A percentile compares a stretch with the other conserved stretches of the same genome.
phyloP scores from a whole-genome alignment of 148 eudicot species.

The Tetragonia tetragonoides region DNA sequence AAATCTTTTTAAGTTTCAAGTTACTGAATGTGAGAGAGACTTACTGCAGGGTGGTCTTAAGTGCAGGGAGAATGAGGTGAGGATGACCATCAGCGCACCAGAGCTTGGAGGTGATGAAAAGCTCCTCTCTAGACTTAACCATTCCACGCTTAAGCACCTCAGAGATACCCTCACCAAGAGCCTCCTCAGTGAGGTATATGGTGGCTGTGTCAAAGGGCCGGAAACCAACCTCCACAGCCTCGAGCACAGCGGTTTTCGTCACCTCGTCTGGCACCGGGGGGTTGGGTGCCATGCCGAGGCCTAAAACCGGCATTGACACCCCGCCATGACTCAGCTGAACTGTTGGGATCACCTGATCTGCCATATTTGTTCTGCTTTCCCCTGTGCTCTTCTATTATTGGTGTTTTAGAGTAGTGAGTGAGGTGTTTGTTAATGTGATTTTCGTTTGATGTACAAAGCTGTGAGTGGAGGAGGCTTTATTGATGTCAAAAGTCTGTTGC shows the following conservation, averaged over 20 bases:
- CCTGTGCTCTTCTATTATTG: not conserved
- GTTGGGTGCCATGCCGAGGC: constrained; percentile 35
- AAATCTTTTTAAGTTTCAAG: too few species aligned
- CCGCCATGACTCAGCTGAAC: constrained; percentile 31
- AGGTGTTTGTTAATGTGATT: not conserved
- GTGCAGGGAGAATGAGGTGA: constrained; percentile 39
- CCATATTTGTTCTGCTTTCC: constrained; percentile 4
- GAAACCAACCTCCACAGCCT: constrained; percentile 37
- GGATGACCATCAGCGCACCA: constrained; percentile 51
- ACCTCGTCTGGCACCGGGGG: constrained; percentile 32
- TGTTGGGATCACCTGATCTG: constrained; percentile 18
- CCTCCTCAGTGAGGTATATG: constrained; percentile 35
- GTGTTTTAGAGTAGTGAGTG: not conserved
- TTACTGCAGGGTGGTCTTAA: constrained; percentile 39
- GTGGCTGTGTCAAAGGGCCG: constrained; percentile 49
- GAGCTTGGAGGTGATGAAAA: constrained; percentile 53
- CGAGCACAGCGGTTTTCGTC: constrained; percentile 23
- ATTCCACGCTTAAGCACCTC: constrained; percentile 37
- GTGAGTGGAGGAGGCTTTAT: not conserved
- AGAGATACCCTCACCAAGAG: constrained; percentile 45
- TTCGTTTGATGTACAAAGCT: not conserved
- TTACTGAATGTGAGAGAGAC: not conserved
- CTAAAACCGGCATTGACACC: constrained; percentile 30
- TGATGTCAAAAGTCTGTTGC: not conserved
- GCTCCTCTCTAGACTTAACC: constrained; percentile 40